Percentiles rank a stretch among this genome's conserved stretches.
phyloP scores from a whole-genome alignment of 805 yeast genomes.

The Metschnikowia borealis region DNA sequence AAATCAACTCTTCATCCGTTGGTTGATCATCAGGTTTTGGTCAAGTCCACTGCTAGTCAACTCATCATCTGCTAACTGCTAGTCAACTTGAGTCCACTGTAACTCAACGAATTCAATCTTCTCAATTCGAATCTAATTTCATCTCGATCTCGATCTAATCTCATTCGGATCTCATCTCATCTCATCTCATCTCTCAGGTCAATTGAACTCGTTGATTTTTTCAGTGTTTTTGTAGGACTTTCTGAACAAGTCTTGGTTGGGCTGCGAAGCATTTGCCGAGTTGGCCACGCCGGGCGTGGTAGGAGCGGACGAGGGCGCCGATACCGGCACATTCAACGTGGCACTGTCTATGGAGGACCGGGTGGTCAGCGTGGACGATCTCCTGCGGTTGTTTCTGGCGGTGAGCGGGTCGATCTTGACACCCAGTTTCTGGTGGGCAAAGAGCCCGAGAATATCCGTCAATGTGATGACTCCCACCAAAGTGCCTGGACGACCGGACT shows the following conservation, averaged over 20 bases:
- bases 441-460: slow-evolving; percentile 80
- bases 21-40: too few species aligned
- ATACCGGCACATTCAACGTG: slow-evolving; percentile 4
- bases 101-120: too few species aligned
- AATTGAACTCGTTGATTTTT: slow-evolving; percentile 2
- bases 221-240: slow-evolving; percentile 15
- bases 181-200: too few species aligned
- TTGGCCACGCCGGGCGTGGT: slow-evolving; percentile 11
- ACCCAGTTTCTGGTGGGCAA: slow-evolving; percentile 69
- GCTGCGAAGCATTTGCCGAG: slow-evolving; percentile 4
- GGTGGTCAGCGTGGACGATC: slow-evolving; percentile 42
- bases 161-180: too few species aligned
- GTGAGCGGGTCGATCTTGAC: slow-evolving; percentile 74
- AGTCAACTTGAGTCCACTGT: too few species aligned
- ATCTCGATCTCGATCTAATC: too few species aligned
- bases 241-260: slow-evolving; percentile 18
- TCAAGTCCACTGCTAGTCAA: too few species aligned
- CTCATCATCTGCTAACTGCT: too few species aligned
- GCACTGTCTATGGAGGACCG: slow-evolving; percentile 17
- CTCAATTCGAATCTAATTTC: too few species aligned
- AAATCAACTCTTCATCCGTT: too few species aligned
- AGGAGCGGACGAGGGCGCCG: slow-evolving; percentile 6
- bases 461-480: slow-evolving; percentile 87
- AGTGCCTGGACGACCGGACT: slow-evolving; percentile 63
- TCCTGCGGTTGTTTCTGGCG: slow-evolving; percentile 86